Conservation (phyloP, 352 stramenopile species). For the Pythium dissimile region DNA sequence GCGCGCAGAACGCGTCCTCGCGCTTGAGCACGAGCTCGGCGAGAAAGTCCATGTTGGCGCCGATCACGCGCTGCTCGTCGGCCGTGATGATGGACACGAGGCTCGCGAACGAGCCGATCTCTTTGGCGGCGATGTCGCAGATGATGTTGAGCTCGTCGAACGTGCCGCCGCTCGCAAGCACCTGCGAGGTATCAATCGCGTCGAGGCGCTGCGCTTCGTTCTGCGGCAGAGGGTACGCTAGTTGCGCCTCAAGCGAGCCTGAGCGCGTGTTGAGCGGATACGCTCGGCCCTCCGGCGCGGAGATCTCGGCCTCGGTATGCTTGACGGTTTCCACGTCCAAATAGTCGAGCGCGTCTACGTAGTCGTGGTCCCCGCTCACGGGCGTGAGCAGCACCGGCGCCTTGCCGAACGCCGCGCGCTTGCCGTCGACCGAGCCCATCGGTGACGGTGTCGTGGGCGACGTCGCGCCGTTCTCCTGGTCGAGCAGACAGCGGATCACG, state of each 20-base stretch:
- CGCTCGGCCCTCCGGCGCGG: conserved; percentile 33
- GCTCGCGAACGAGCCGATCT: conserved; percentile 44
- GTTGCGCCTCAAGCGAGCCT: conserved; percentile 23
- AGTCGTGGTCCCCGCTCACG: background rate
- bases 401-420: no score
- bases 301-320: conserved; percentile 37
- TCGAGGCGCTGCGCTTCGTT: conserved; percentile 48
- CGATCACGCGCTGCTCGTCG: conserved; percentile 39
- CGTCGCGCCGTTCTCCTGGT: no score
- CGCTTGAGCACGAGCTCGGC: conserved; percentile 11
- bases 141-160: conserved; percentile 61
- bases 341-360: background rate
- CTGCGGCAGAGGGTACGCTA: conserved; percentile 25
- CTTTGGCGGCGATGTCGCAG: conserved; percentile 45
- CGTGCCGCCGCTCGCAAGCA: no score
- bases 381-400: conserved; percentile 49
- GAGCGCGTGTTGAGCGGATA: conserved; percentile 26
- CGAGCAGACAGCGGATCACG: conserved; percentile 43
- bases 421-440: no score
- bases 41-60: conserved; percentile 30
- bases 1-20: conserved; percentile 27
- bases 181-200: no score
- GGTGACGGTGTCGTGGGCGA: no score
- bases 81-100: conserved; percentile 53
- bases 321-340: conserved; percentile 19